Evolutionary conservation across 1,284 basidiomycete genomes (phyloP), one percentile per base, ranked within the genome.

Genomic region (Cryptococcus deneoformans): DNA sequence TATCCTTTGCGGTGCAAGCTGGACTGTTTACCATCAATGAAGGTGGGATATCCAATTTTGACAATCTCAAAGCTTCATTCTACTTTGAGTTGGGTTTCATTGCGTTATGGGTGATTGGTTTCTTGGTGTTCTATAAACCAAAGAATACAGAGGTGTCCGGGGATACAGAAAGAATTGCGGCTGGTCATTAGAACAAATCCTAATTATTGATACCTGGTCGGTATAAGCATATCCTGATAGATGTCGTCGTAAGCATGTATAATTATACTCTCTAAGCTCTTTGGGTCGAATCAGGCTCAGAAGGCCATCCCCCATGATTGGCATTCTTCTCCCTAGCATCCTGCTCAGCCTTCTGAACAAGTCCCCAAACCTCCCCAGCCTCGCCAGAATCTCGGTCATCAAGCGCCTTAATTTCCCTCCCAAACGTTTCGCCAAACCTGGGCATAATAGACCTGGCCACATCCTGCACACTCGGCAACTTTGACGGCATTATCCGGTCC

Each of bases 1-100:
- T 76, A 46, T 71, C 68, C 10, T 63, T 78, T 8, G 67, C 72
- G 7, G 59, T 73, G 48, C 73, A 76, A 61, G 72, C 75, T 1
- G 75, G 75, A 9, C 66, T 77, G 10, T 57, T 76, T 20, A 75
- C 73, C 0, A 58, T 71, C 44, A 62, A 73, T 53, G 56, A 65
- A 1, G 74, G 74, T 29, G 56, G 61, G 5, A 52, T 77, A 9
- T 36, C 49, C 3, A 69, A 76, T 55, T 71, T 62, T 46, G 43
- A 50, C 45, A 76, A 77, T 52, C 62, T 74, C 46, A 60, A 68
- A 42, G 67, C 68, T 14, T 64, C 60, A 3, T 75, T 67, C 52
- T 72, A 46, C 16, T 47, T 47, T 47, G 46, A 47, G 46, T 29
- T 47, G 20, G 16, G 20, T 12, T 47, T 47, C 6, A 34, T 47